Evolutionary conservation across 2,329 filamentous ascomycete genomes (phyloP).

Genomic region (Fonsecaea monophora): DNA sequence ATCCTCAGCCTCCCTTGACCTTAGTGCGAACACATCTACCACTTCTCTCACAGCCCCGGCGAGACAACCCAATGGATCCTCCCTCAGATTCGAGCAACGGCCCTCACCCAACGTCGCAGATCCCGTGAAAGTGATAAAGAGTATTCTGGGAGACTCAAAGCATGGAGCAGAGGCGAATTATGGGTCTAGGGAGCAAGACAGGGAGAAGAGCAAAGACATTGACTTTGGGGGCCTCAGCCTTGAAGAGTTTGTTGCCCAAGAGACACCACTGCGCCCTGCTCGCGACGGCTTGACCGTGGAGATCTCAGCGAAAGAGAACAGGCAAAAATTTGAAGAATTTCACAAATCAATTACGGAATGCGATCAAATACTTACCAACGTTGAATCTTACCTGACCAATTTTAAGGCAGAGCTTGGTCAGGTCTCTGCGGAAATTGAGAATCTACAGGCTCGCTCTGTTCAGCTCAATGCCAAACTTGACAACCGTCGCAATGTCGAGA

Average conservation of each 20-base stretch:
- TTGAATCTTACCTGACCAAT: conserved; percentile 88
- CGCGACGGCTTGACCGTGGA: conserved; percentile 71
- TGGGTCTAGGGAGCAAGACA: conserved; percentile 18
- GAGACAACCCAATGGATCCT: conserved; percentile 71
- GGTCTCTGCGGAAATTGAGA: conserved; percentile 95
- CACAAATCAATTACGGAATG: conserved; percentile 86
- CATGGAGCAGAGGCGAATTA: conserved; percentile 30
- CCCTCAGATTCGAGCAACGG: conserved; percentile 65
- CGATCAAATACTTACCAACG: conserved; percentile 90
- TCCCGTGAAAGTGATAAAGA: conserved; percentile 72
- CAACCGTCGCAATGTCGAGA: conserved; percentile 88
- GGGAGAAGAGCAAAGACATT: conserved; percentile 61
- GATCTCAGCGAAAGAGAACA: conserved; percentile 71
- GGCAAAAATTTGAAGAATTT: conserved; percentile 84
- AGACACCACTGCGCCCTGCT: conserved; percentile 62
- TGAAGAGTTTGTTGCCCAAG: conserved; percentile 67
- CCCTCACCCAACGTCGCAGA: conserved; percentile 67
- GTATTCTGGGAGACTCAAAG: conserved; percentile 54
- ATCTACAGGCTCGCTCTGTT: conserved; percentile 82
- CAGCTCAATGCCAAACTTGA: conserved; percentile 83
- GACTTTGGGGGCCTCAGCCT: conserved; percentile 82
- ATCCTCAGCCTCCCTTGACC: conserved; percentile 78
- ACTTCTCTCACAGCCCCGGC: conserved; percentile 73
- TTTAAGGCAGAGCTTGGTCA: conserved; percentile 92
- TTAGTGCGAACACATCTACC: conserved; percentile 75